Evolutionary conservation across 169 alveolate species (phyloP).

Genomic region (Eimeria necatrix): DNA sequence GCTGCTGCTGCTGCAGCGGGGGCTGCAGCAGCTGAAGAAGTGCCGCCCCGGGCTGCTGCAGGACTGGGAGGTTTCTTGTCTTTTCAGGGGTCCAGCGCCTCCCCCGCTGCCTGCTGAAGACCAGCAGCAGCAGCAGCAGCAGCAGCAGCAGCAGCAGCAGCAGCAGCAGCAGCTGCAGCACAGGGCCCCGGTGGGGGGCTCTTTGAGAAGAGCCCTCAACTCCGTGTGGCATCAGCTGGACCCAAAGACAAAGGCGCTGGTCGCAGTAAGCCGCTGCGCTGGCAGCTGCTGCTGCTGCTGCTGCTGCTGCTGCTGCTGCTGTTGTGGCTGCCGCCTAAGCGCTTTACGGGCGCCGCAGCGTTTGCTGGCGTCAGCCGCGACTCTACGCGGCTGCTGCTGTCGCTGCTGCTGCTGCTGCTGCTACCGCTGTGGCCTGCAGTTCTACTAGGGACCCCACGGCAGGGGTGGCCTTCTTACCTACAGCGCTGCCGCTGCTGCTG

Average conservation of each 20-base stretch:
- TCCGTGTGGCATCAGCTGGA: conserved; percentile 63
- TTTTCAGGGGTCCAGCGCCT: conserved; percentile 14
- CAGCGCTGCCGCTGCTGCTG: conserved; percentile 13
- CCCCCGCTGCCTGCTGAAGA: not conserved
- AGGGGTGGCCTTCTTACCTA: not conserved
- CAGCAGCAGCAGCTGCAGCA: conserved; percentile 15
- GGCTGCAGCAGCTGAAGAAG: conserved; percentile 45
- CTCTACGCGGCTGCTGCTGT: not conserved
- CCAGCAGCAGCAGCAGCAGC: conserved; percentile 7
- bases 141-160: not conserved
- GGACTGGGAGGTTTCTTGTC: conserved; percentile 36
- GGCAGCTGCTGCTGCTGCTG: not conserved
- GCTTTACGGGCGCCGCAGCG: not conserved
- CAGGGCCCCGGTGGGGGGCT: not conserved
- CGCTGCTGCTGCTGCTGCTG: conserved; percentile 18
- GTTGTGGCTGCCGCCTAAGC: not conserved
- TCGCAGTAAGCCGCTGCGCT: conserved; percentile 35
- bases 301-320: conserved; percentile 9
- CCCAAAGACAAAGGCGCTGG: conserved; percentile 14
- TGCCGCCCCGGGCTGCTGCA: conserved; percentile 10
- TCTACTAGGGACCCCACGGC: not conserved
- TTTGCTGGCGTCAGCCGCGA: no score
- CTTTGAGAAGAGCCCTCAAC: not conserved
- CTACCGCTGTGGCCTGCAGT: not conserved
- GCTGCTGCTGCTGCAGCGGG: conserved; percentile 58